Evolutionary conservation across 257 asterid species (phyloP), one percentile per base, ranked within the genome.

Genomic region (Gentiana dahurica): DNA sequence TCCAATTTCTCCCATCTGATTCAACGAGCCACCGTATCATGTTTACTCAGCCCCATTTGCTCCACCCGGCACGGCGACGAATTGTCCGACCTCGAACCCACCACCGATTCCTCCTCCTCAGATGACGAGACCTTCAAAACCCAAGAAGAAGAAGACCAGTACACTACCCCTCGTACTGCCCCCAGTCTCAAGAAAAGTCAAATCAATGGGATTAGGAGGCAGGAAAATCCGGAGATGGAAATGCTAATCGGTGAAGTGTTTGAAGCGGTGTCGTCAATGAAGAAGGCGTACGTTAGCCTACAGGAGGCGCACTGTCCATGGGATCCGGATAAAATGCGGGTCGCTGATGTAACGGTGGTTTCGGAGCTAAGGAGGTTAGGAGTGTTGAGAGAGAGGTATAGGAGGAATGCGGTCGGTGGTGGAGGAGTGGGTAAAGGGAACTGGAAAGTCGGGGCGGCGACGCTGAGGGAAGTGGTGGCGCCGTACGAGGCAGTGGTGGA

Each of bases 1-100:
- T 83, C 94, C 72, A 92, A 81, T 57, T 83, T 92, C 82, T 87
- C 98, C 72, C 91, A 88, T 82, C 86, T 88, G 75, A 83, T 92
- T 84, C 98, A 92, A 47, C 85, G 98, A 8, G 94, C 85, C 77
- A 88, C 98, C 45, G 86, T 93, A 37, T 79, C 92, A 41, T 92
- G 98, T 73, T 86, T 87, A 71, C 97, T 87, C 78, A 80, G 80
- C 68, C 95, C 98, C 24, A 78, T 84, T 60, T 63, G 79, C 52
- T 71, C 83, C 68, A 52, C 75, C 53, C 79, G 77, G 50, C 68
- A 68, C 73, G 69, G 48, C 58, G 52, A 57, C 60, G 64, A 53
- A 4, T 45, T 47, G 56, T 55, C 63, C 6, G 54, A 47, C 55
- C 46, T 36, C 13, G 64, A 32, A 6, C 65, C 60, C 54, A 49